A percentile compares a stretch with the other conserved stretches of the same genome.
phyloP scores from a whole-genome alignment of 371 early-diverging fungal genomes.

The Apophysomyces sp. region DNA sequence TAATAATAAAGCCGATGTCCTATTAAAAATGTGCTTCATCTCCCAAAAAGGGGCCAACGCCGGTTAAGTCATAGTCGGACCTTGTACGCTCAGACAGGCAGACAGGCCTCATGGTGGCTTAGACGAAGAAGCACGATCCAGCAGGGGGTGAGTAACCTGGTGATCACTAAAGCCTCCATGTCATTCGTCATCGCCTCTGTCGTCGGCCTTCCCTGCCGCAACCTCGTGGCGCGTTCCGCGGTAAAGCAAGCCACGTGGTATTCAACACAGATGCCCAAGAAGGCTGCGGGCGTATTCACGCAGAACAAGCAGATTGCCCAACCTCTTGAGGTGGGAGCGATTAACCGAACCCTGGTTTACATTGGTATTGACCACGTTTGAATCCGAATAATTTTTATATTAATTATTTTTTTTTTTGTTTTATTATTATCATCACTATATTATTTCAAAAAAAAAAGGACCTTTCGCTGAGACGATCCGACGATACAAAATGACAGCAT shows the following conservation, averaged over 20 bases:
- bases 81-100: too few species aligned
- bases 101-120: background rate
- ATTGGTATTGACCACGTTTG: constrained; percentile 28
- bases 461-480: constrained; percentile 45
- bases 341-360: constrained; percentile 45
- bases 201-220: background rate
- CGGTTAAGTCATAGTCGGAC: too few species aligned
- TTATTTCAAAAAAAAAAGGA: too few species aligned
- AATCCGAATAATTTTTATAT: background rate
- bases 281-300: constrained; percentile 27
- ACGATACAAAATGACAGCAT: constrained; percentile 49
- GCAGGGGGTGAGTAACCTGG: too few species aligned
- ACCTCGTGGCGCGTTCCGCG: background rate
- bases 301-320: constrained; percentile 21
- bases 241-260: background rate
- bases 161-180: background rate
- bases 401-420: background rate
- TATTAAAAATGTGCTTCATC: too few species aligned
- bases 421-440: too few species aligned
- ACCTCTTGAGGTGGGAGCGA: constrained; percentile 2
- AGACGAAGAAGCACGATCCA: background rate
- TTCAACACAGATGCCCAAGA: constrained; percentile 17
- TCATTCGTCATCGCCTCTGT: background rate
- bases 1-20: too few species aligned
- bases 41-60: too few species aligned